A percentile compares a stretch with the other conserved stretches of the same genome.
Evolutionary conservation across 768 basidiomycete species (phyloP).

Genomic region (Rickenella mellea): DNA sequence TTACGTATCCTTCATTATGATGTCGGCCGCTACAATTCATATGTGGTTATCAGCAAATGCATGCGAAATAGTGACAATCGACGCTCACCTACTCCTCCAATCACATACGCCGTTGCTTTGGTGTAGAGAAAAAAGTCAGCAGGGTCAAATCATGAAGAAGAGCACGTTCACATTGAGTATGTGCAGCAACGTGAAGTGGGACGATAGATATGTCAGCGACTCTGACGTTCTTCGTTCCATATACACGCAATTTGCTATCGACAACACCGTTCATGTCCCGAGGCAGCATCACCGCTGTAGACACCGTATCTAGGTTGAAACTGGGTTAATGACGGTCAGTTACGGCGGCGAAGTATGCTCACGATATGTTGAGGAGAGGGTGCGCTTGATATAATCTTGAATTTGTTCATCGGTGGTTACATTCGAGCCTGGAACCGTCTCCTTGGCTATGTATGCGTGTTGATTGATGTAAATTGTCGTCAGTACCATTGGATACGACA

Average conservation of each 20-base stretch:
- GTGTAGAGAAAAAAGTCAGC: too few species aligned
- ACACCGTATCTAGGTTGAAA: constrained; percentile 1
- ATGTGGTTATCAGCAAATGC: too few species aligned
- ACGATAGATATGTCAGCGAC: constrained; percentile 22
- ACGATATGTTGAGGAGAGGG: constrained; percentile 4
- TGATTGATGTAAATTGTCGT: not conserved
- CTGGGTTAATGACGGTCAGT: not conserved
- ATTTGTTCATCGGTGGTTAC: constrained; percentile 8
- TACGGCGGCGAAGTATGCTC: not conserved
- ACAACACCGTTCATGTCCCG: constrained; percentile 26
- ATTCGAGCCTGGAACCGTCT: constrained; percentile 7
- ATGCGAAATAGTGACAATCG: too few species aligned
- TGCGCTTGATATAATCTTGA: constrained; percentile 6
- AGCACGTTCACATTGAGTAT: constrained; percentile 12
- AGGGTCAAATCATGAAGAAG: too few species aligned
- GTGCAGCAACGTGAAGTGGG: constrained; percentile 14
- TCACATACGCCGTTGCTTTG: too few species aligned
- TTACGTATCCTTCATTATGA: too few species aligned
- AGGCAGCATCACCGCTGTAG: constrained; percentile 33
- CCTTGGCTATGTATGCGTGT: constrained; percentile 3
- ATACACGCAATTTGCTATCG: constrained; percentile 20
- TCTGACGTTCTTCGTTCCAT: constrained; percentile 22
- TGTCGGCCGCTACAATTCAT: too few species aligned
- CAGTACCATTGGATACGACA: not conserved
- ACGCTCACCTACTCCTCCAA: too few species aligned